These are phyloP conservation scores for Brassica cretica DNA, from an alignment of 345 rosid species.

Conservation along the genomic window DNA sequence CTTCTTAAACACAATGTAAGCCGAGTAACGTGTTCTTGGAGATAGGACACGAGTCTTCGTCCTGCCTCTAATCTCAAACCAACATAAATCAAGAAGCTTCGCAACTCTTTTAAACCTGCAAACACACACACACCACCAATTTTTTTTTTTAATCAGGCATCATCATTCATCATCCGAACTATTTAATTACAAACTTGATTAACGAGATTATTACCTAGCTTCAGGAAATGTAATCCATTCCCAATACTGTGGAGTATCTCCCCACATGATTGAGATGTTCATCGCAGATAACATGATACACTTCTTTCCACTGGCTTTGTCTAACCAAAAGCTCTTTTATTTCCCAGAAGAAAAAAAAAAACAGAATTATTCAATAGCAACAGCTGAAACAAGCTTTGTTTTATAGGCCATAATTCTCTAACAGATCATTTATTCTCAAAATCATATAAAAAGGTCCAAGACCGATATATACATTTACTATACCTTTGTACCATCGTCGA, in stretches of 20 bases:
- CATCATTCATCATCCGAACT: not conserved
- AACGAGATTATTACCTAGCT: conserved; percentile 10
- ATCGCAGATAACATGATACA: conserved; percentile 29
- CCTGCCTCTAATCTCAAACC: not conserved
- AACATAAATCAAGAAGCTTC: not conserved
- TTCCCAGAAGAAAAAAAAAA: not conserved
- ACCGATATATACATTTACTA: not conserved
- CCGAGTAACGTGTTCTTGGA: conserved; percentile 22
- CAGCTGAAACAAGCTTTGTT: not conserved
- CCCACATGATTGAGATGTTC: conserved; percentile 13
- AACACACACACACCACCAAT: not conserved
- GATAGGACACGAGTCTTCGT: not conserved
- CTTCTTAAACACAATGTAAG: conserved; percentile 24
- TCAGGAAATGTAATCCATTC: conserved; percentile 10
- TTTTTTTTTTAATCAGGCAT: not conserved
- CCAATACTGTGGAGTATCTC: conserved; percentile 5
- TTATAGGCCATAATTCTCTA: not conserved
- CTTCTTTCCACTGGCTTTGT: conserved; percentile 24
- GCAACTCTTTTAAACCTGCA: not conserved
- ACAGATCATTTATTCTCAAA: not conserved
- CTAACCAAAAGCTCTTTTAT: conserved; percentile 15
- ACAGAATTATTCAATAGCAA: not conserved
- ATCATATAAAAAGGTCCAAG: not conserved
- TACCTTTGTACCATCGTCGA: conserved; percentile 53
- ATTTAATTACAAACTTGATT: not conserved